Percentiles rank a stretch among this genome's conserved stretches.
phyloP scores from a whole-genome alignment of 73 alveolate species.

The Paramecium tetraurelia region DNA sequence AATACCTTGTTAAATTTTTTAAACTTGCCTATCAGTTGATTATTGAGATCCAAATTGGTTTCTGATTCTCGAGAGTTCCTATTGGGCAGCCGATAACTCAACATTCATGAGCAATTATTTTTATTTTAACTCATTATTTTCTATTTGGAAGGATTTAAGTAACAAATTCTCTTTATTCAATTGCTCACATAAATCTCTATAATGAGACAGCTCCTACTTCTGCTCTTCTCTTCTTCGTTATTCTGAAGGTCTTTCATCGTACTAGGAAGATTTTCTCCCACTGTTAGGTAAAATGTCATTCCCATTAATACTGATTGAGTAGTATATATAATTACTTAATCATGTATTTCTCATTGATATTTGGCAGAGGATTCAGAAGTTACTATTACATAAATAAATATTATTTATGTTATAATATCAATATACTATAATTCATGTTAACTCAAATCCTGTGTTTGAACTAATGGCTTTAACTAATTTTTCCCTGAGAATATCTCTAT shows the following conservation, averaged over 20 bases:
- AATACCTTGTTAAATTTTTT: background rate
- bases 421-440: constrained; percentile 60
- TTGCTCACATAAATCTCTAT: background rate
- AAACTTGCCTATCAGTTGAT: background rate
- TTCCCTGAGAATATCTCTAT: constrained; percentile 59
- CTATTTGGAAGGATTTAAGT: background rate
- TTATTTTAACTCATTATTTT: background rate
- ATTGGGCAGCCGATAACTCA: background rate
- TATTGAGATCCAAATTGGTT: background rate
- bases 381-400: background rate
- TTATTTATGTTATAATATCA: background rate
- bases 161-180: background rate
- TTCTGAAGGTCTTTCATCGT: background rate
- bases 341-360: background rate
- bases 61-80: background rate
- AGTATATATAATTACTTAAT: background rate
- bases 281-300: background rate
- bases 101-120: background rate
- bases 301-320: background rate
- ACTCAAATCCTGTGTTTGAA: constrained; percentile 81
- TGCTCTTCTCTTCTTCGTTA: background rate
- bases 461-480: constrained; percentile 72
- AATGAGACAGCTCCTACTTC: background rate
- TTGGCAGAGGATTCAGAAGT: background rate
- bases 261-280: background rate